Percentiles rank a stretch among this genome's conserved stretches.
phyloP scores from a whole-genome alignment of 1,284 basidiomycete species.

The Heliocybe sulcata region DNA sequence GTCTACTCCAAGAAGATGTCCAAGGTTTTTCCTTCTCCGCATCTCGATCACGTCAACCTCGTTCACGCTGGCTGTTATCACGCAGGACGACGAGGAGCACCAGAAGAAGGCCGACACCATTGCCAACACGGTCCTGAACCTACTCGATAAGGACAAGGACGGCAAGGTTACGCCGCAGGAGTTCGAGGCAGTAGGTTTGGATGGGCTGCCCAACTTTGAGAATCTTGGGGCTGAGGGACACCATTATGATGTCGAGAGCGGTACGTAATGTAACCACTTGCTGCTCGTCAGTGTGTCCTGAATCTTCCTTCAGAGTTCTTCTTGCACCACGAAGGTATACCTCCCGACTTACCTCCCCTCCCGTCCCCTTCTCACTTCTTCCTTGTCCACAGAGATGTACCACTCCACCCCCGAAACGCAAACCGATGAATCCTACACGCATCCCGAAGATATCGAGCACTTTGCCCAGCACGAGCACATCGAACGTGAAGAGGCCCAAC shows the following conservation, averaged over 20 bases:
- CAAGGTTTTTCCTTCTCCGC: conserved; percentile 33
- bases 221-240: conserved; percentile 86
- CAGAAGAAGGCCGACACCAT: conserved; percentile 83
- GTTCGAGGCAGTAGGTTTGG: conserved; percentile 73
- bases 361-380: neutral
- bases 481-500: conserved; percentile 80
- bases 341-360: conserved; percentile 9
- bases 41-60: neutral
- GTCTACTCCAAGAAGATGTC: conserved; percentile 86
- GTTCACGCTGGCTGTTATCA: neutral
- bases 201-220: conserved; percentile 82
- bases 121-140: conserved; percentile 66
- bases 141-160: conserved; percentile 77
- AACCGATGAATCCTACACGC: conserved; percentile 89
- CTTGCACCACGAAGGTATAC: conserved; percentile 89
- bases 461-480: conserved; percentile 87
- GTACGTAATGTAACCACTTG: conserved; percentile 34
- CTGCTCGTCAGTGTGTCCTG: neutral
- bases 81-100: conserved; percentile 70
- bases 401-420: conserved; percentile 97
- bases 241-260: conserved; percentile 88
- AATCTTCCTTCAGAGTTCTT: conserved; percentile 60
- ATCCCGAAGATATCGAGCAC: conserved; percentile 88
- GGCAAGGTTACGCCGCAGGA: conserved; percentile 76
- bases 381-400: conserved; percentile 58